Evolutionary conservation across 306 rosid species (phyloP), one percentile per base, ranked within the genome.

Genomic region (Lagenaria siceraria): DNA sequence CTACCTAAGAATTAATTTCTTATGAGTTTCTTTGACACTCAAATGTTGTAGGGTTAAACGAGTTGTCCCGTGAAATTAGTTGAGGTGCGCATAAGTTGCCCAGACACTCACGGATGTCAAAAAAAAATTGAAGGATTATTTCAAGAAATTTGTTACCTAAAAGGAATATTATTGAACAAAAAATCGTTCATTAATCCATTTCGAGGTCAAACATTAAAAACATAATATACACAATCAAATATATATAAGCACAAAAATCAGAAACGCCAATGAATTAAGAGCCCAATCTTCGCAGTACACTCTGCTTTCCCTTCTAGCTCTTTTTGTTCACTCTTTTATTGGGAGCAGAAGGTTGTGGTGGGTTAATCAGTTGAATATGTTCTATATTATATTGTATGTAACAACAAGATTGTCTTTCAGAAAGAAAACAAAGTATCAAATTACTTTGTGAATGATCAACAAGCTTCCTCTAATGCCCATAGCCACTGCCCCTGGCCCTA

Each of bases 401-500:
- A 63, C 19, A 38, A 36, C 9, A 65, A 38, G 43, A 18, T 11
- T 36, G 31, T 65, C 29, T 4, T 38, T 38, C 24, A 35, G 7
- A 35, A 63, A 64, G 51, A 65, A 36, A 35, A 64, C 71, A 35
- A 24, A 65, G 17, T 36, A 17, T 19, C 49, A 19, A 36, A 18
- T 18, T 36, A 19, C 18, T 19, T 38, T 64, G 24, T 64, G 52
- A 38, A 36, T 65, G 51, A 21, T 65, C 29, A 58, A 62, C 78
- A 77, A 53, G 55, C 81, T 62, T 82, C 89, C 85, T 78, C 88
- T 82, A 79, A 79, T 77, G 77, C 84, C 79, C 82, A 85, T 62
- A 84, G 77, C 83, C 91, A 81, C 92, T n/a, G 72, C 82, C 52
- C 27, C 73, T 19, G 72, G 83, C 73, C 18, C 73, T n/a, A 65